Base-by-base conservation (phyloP, 2,329 filamentous ascomycete species). In the Juglanconis oblonga region DNA sequence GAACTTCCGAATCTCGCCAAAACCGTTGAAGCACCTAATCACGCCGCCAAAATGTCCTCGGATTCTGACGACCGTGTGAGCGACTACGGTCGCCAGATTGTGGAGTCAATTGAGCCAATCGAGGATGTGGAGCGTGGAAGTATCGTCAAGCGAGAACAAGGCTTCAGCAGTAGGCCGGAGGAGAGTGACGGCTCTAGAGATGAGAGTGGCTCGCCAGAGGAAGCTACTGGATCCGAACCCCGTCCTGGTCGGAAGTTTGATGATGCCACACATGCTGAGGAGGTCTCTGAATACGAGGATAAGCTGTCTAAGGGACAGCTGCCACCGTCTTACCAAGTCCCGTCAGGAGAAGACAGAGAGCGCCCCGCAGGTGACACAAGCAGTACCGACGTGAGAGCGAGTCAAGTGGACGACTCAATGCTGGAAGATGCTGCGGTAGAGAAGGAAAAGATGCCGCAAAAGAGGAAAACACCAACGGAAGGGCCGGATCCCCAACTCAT, bases 381-480 rank as follows among this genome's bases (percentile, higher is more conserved):
- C 36, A 51, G 13, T 13, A 50, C 38, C 36, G 33, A 40, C 45
- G 45, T 45, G 17, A n/a, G 53, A 32, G 49, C 17, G 3, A 51
- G 17, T 17, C 53, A 48, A 50, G 9, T 10, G 29, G 5, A 36
- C 10, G 44, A 36, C 32, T 13, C 24, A n/a, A 3, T 29, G n/a
- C 31, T 35, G 17, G 36, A 13, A 9, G 57, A 57, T n/a, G 31
- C 6, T n/a, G 7, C 13, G 17, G 4, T 3, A 3, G n/a, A 35
- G 38, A 36, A 13, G 10, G 17, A 14, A 3, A 31, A n/a, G 24
- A 38, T 29, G 1, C 44, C 57, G 5, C 49, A 51, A 29, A 57
- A 62, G 42, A 52, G 59, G 9, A 56, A 62, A 58, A 53, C 57
- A 38, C 32, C 51, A 40, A 29, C 33, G 9, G 40, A 55, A 5